Conservation (phyloP, 345 rosid genomes). For the Rhodamnia argentea region DNA sequence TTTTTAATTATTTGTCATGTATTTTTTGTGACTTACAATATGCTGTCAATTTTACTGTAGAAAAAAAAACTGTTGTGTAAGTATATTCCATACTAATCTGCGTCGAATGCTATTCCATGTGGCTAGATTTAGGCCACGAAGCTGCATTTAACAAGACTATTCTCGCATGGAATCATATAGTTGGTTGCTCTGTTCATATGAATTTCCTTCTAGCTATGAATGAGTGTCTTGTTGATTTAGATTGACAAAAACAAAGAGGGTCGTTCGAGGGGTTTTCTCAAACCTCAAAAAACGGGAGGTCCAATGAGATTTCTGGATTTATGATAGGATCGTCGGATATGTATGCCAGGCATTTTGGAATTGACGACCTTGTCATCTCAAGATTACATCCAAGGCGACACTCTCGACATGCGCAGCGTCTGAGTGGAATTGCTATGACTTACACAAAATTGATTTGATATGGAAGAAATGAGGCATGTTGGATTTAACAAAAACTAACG, state of each 20-base stretch:
- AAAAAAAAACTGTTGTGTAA: too few relatives aligned
- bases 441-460: not conserved
- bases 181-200: not conserved
- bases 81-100: not conserved
- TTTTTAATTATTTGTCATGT: too few relatives aligned
- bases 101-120: not conserved
- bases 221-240: not conserved
- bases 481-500: too few relatives aligned
- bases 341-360: not conserved
- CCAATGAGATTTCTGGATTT: not conserved
- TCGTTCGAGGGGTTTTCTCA: not conserved
- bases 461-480: not conserved
- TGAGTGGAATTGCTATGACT: not conserved
- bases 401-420: not conserved
- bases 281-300: not conserved
- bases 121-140: not conserved
- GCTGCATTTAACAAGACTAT: not conserved
- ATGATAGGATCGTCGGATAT: not conserved
- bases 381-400: not conserved
- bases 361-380: not conserved
- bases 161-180: not conserved
- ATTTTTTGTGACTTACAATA: too few relatives aligned
- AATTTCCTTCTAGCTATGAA: not conserved
- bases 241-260: not conserved
- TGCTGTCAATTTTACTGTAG: too few relatives aligned